Percentiles rank a stretch among this genome's conserved stretches.
Conservation (phyloP, 352 stramenopile genomes). For the Phytophthora sansomeana region DNA sequence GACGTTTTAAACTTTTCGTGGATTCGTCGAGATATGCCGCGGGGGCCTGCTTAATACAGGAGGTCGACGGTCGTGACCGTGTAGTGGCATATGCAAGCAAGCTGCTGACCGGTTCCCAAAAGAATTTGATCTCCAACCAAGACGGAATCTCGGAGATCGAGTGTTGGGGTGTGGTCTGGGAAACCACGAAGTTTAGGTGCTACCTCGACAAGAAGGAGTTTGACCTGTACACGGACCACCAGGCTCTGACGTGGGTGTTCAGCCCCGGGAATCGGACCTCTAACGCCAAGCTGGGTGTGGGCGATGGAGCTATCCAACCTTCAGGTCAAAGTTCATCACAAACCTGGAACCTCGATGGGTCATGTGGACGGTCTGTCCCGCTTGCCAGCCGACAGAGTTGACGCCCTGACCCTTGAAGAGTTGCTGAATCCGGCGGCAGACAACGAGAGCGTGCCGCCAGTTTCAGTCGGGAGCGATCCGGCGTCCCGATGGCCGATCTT, state of each 20-base stretch:
- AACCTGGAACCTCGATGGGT: constrained; percentile 1
- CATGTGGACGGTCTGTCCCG: constrained; percentile 14
- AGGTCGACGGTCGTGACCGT: too few species aligned
- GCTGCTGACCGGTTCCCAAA: too few species aligned
- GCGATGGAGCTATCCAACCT: constrained; percentile 9
- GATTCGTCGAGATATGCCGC: too few species aligned
- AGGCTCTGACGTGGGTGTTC: too few species aligned
- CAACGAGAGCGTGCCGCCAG: neutral
- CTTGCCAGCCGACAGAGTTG: neutral
- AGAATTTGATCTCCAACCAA: neutral
- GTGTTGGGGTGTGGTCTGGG: constrained; percentile 5
- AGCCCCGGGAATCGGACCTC: neutral
- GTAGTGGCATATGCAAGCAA: too few species aligned
- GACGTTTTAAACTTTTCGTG: too few species aligned
- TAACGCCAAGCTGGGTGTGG: constrained; percentile 16
- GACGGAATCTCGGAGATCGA: constrained; percentile 5
- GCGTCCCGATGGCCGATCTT: too few species aligned
- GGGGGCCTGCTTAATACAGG: too few species aligned
- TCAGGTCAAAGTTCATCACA: constrained; percentile 14
- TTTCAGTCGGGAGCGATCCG: neutral
- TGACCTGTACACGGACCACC: too few species aligned
- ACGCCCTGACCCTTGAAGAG: neutral
- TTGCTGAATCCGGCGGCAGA: neutral
- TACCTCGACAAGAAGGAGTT: too few species aligned
- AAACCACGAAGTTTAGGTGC: neutral